Base-by-base conservation (phyloP, 1,284 basidiomycete species). In the Boletus calvinii region DNA sequence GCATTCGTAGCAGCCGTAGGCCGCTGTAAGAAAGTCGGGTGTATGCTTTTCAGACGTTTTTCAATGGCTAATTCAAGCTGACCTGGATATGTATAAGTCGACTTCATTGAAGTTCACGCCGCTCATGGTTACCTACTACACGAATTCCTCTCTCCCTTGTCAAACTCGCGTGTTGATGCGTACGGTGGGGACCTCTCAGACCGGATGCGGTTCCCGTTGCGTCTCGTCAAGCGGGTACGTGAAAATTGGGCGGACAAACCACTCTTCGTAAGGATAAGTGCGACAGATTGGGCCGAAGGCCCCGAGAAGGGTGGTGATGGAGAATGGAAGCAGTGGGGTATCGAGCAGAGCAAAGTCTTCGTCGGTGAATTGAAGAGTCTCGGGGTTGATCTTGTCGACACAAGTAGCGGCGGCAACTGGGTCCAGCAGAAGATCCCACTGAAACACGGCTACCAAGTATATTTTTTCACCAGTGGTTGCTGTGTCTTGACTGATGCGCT, bases 81-180 rank as follows among this genome's bases (percentile, higher is more conserved):
- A 50, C 30, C 38, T 30, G 24, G n/a, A 37, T 20, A 29, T 40
- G 6, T 26, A 8, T 26, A 29, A 84, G 81, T 84, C 65, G 91
- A 95, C 69, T 91, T 89, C 60, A 85, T 95, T 54, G 90, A 95
- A 66, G 66, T 92, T 18, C 90, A 92, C 67, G 79, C 74, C 20
- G 79, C 84, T 1, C 88, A 92, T 63, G 83, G 85, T 18, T 87
- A 87, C 67, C 75, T 86, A 22, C 26, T 83, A 6, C 79, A 84
- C 65, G 66, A 71, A 32, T 92, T 90, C 68, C 62, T 84, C 15
- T 88, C 84, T 7, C 89, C 90, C 0, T 62, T 90, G 29, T 85
- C 84, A 36, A 92, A 92, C 73, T 66, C 68, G 11, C 83, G 90
- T 34, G 77, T 74, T 7, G 90, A 92, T 70, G 44, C 73, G 32